Conservation (phyloP, 2,329 filamentous ascomycete species). For the Aspergillus pseudoviridinutans region DNA sequence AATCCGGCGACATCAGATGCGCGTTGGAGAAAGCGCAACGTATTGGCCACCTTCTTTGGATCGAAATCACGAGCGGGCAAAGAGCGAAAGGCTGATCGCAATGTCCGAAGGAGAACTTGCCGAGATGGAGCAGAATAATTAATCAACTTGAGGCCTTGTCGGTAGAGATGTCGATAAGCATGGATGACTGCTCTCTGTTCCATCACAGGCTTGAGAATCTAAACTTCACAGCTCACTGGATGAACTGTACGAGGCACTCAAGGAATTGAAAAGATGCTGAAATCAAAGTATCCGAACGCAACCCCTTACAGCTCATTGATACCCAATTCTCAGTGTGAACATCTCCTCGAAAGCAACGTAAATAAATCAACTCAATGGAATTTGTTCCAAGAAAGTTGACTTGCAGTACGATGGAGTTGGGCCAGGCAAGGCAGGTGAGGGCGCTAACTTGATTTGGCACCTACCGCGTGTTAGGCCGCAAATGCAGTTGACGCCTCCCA, state of each 20-base stretch:
- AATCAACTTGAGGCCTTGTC: constrained; percentile 51
- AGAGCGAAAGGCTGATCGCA: constrained; percentile 42
- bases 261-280: not conserved
- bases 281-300: not conserved
- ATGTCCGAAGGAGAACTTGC: constrained; percentile 46
- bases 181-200: constrained; percentile 37
- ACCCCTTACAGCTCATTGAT: not conserved
- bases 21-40: constrained; percentile 42
- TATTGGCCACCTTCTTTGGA: constrained; percentile 40
- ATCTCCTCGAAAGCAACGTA: not conserved
- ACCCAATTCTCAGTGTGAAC: not conserved
- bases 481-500: constrained; percentile 14
- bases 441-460: constrained; percentile 1
- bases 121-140: constrained; percentile 56
- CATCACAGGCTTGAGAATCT: constrained; percentile 8
- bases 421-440: constrained; percentile 9
- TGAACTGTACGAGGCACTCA: not conserved
- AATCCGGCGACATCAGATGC: constrained; percentile 37
- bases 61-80: constrained; percentile 35
- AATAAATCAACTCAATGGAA: not conserved
- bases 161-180: constrained; percentile 57
- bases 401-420: not conserved
- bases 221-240: constrained; percentile 6
- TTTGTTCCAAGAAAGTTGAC: not conserved
- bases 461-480: constrained; percentile 20